phyloP scores from a whole-genome alignment of 2,329 filamentous ascomycete species.

The Fusarium liriodendri region DNA sequence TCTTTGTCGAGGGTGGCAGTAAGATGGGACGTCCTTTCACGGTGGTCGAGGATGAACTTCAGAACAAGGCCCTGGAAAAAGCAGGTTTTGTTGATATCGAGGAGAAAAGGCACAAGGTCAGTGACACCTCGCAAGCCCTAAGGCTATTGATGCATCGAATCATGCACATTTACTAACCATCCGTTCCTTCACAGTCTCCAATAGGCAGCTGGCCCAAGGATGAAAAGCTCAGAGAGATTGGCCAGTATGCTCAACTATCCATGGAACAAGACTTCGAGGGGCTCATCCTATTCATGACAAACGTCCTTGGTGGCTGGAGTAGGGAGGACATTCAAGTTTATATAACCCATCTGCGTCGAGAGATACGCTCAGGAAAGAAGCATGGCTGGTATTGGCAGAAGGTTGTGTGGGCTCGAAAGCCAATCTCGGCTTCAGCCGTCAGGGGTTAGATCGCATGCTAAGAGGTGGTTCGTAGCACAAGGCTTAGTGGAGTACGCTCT shows the following conservation, averaged over 20 bases:
- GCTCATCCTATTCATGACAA: constrained; percentile 10
- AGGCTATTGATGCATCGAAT: not conserved
- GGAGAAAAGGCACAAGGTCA: not conserved
- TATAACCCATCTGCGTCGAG: not conserved
- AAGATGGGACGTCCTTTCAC: constrained; percentile 39
- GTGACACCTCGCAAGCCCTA: not conserved
- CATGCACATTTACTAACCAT: not conserved
- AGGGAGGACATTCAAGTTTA: constrained; percentile 4
- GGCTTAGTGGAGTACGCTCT: not conserved
- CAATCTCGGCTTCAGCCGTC: not conserved
- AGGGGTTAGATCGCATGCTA: not conserved
- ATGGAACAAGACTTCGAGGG: constrained; percentile 13
- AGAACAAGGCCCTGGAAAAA: constrained; percentile 26
- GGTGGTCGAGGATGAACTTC: constrained; percentile 30
- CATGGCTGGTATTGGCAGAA: constrained; percentile 6
- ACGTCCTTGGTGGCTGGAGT: constrained; percentile 6
- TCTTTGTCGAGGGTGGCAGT: constrained; percentile 34
- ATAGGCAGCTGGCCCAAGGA: constrained; percentile 13
- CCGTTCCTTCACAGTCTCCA: not conserved
- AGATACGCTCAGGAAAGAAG: constrained; percentile 2
- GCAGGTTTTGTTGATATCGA: constrained; percentile 40
- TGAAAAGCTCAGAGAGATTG: constrained; percentile 9
- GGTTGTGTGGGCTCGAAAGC: constrained; percentile 3
- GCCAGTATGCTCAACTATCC: constrained; percentile 9
- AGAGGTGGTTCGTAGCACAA: not conserved